Percentiles rank a stretch among this genome's conserved stretches.
These are phyloP conservation scores for Penicillium odoratum DNA, from an alignment of 495 filamentous ascomycete genomes.

Conservation along the genomic window DNA sequence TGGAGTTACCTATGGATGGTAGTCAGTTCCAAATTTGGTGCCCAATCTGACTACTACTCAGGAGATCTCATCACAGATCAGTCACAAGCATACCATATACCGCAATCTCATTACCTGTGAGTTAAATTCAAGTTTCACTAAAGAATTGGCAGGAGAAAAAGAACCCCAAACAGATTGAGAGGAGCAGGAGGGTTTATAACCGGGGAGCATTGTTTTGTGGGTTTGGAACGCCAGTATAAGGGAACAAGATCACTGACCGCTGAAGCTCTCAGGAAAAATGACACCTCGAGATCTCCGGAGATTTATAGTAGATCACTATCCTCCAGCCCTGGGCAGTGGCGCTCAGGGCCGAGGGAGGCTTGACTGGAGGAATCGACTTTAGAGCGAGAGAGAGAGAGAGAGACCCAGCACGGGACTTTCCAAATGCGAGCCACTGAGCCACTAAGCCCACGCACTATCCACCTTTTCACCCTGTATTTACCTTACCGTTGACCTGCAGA, in stretches of 20 bases:
- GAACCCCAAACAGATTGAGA: conserved; percentile 8
- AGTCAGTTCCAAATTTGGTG: conserved; percentile 2
- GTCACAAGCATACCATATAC: conserved; percentile 16
- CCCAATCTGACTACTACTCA: not conserved
- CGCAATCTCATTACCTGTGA: conserved; percentile 5
- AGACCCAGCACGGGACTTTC: conserved; percentile 4
- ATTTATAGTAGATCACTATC: conserved; percentile 20
- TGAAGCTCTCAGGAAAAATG: conserved; percentile 4
- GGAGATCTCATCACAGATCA: not conserved
- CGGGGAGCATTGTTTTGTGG: conserved; percentile 18
- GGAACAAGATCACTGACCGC: conserved; percentile 1
- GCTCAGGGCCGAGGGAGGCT: conserved; percentile 5
- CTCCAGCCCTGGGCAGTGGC: conserved; percentile 6
- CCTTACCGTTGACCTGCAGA: conserved; percentile 14
- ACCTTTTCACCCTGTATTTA: conserved; percentile 5
- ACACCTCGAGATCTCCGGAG: conserved; percentile 15
- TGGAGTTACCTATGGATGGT: conserved; percentile 20
- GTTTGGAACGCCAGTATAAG: conserved; percentile 6
- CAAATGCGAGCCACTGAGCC: not conserved
- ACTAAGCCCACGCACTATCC: conserved; percentile 21
- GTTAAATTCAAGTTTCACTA: conserved; percentile 6
- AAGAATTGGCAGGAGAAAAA: not conserved
- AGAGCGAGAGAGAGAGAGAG: conserved; percentile 7
- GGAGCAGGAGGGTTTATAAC: conserved; percentile 16
- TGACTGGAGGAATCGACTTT: conserved; percentile 14